phyloP scores from a whole-genome alignment of 192 early-diverging fungal species.

The Jimgerdemannia flammicorona region DNA sequence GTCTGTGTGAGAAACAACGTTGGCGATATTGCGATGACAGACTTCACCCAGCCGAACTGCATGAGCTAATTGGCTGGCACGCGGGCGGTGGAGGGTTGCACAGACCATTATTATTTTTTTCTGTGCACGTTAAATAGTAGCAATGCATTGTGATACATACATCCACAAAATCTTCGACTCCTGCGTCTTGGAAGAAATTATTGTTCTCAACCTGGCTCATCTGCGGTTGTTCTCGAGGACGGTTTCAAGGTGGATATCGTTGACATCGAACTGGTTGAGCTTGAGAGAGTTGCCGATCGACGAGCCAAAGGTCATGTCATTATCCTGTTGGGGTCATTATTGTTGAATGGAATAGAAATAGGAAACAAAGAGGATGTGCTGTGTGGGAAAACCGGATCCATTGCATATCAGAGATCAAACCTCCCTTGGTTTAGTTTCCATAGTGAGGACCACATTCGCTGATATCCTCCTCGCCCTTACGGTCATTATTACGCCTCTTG shows the following conservation, averaged over 20 bases:
- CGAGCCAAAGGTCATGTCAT: too few relatives aligned
- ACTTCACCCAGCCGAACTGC: constrained; percentile 72
- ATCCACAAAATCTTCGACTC: constrained; percentile 87
- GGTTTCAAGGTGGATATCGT: constrained; percentile 3
- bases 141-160: constrained; percentile 29
- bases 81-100: constrained; percentile 39
- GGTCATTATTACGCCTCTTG: too few relatives aligned
- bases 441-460: too few relatives aligned
- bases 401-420: too few relatives aligned
- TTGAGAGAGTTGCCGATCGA: too few relatives aligned
- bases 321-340: too few relatives aligned
- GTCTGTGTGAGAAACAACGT: constrained; percentile 81
- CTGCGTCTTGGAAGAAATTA: constrained; percentile 72
- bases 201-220: constrained; percentile 63
- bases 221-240: constrained; percentile 53
- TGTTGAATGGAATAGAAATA: too few relatives aligned
- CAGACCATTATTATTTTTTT: neutral
- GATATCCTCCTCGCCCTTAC: too few relatives aligned
- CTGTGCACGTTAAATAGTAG: neutral
- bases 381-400: too few relatives aligned
- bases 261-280: neutral
- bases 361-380: too few relatives aligned
- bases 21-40: constrained; percentile 98
- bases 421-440: too few relatives aligned
- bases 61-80: constrained; percentile 80